These are phyloP conservation scores for Lipomyces anomalus DNA, from an alignment of 805 yeast genomes.

Conservation along the genomic window DNA sequence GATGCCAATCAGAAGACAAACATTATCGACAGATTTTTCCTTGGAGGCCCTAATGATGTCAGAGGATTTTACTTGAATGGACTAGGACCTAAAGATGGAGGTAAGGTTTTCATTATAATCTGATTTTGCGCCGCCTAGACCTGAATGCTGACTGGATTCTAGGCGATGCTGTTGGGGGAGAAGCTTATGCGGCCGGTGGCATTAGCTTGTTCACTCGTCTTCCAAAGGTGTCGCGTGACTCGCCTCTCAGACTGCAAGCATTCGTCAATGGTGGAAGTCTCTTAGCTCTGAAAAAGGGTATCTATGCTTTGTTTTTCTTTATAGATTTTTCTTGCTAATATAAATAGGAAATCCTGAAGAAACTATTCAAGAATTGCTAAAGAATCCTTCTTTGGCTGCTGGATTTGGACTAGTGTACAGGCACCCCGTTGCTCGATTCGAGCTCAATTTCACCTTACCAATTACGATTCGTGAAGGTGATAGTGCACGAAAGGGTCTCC, in stretches of 20 bases:
- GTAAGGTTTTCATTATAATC: slow-evolving; percentile 1
- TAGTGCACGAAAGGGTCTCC: slow-evolving; percentile 55
- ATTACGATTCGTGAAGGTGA: slow-evolving; percentile 48
- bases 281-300: background rate
- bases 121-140: background rate
- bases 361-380: slow-evolving; percentile 31
- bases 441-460: slow-evolving; percentile 60
- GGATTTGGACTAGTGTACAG: slow-evolving; percentile 58
- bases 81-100: slow-evolving; percentile 53
- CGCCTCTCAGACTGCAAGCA: slow-evolving; percentile 56
- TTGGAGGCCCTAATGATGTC: slow-evolving; percentile 74
- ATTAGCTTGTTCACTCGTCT: slow-evolving; percentile 53
- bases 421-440: slow-evolving; percentile 63
- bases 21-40: slow-evolving; percentile 70
- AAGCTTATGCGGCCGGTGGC: slow-evolving; percentile 51
- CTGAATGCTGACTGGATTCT: background rate
- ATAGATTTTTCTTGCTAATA: too few species aligned
- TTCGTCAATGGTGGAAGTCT: slow-evolving; percentile 64
- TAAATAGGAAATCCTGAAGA: slow-evolving; percentile 16
- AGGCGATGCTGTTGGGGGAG: slow-evolving; percentile 63
- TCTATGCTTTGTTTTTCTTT: slow-evolving; percentile 34
- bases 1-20: slow-evolving; percentile 43
- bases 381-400: slow-evolving; percentile 46
- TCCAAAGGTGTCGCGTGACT: slow-evolving; percentile 45
- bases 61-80: slow-evolving; percentile 65